These are phyloP conservation scores for Lagerstroemia speciosa DNA, from an alignment of 345 rosid species.

Conservation along the genomic window DNA sequence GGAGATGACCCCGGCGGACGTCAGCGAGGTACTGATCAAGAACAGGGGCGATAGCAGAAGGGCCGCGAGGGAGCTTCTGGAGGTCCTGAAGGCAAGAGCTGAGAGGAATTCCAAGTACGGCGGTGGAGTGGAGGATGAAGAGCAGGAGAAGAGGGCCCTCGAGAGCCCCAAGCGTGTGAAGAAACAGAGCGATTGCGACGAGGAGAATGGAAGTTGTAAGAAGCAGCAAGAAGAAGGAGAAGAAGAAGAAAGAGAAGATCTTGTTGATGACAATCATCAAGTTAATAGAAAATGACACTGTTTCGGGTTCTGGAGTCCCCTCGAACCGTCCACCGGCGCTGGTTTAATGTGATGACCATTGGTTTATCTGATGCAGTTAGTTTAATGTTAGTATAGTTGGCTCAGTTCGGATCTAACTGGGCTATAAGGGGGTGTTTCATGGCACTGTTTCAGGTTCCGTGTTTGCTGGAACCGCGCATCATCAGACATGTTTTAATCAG, in stretches of 20 bases:
- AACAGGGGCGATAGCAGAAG: conserved; percentile 44
- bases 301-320: background rate
- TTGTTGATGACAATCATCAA: background rate
- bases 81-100: conserved; percentile 35
- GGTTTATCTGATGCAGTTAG: too few species aligned
- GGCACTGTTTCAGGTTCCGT: too few species aligned
- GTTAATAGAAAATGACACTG: background rate
- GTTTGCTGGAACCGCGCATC: too few species aligned
- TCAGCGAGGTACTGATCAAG: conserved; percentile 76
- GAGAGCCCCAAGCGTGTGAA: conserved; percentile 39
- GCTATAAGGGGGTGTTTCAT: too few species aligned
- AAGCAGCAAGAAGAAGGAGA: background rate
- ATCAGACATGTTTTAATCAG: background rate
- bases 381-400: too few species aligned
- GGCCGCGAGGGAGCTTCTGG: conserved; percentile 53
- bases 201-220: conserved; percentile 4
- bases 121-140: conserved; percentile 41
- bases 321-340: background rate
- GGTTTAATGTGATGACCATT: too few species aligned
- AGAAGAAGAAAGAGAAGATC: background rate
- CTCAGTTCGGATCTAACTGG: too few species aligned
- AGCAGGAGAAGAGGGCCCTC: conserved; percentile 77
- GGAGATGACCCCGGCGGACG: conserved; percentile 91
- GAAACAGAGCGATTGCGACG: conserved; percentile 20
- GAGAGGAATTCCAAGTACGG: conserved; percentile 27